Conservation (phyloP, 2,329 filamentous ascomycete genomes). For the Didymellaceae sp. region DNA sequence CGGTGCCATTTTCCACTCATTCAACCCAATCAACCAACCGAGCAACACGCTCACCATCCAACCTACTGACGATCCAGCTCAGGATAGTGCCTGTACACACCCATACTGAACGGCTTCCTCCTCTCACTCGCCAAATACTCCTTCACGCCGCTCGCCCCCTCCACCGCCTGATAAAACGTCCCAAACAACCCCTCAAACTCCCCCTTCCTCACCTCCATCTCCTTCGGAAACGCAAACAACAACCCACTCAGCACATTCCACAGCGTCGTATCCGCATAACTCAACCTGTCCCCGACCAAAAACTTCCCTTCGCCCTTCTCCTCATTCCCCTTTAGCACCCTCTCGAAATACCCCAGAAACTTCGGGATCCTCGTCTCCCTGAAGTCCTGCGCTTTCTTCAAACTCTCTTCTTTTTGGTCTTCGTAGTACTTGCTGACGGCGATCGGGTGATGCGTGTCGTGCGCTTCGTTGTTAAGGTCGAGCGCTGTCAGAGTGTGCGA, state of each 20-base stretch:
- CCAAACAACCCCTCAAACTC: constrained; percentile 68
- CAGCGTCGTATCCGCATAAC: constrained; percentile 75
- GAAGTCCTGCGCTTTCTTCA: constrained; percentile 64
- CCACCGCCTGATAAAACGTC: constrained; percentile 66
- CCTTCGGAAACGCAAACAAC: constrained; percentile 73
- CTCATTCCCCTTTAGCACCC: constrained; percentile 65
- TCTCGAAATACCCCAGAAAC: constrained; percentile 73
- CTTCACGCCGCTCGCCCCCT: constrained; percentile 68
- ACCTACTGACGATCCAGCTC: constrained; percentile 67
- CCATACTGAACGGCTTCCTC: constrained; percentile 65
- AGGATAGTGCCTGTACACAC: constrained; percentile 75
- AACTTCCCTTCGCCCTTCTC: constrained; percentile 65
- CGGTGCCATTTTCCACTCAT: too few relatives aligned
- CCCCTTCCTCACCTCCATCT: constrained; percentile 62
- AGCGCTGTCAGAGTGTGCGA: constrained; percentile 71
- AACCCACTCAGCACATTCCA: constrained; percentile 69
- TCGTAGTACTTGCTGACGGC: constrained; percentile 69
- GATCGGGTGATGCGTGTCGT: constrained; percentile 79
- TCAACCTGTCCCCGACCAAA: constrained; percentile 69
- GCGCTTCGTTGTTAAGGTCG: constrained; percentile 74
- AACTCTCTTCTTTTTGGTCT: constrained; percentile 73
- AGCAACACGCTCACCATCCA: too few relatives aligned
- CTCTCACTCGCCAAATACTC: constrained; percentile 72
- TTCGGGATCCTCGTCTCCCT: constrained; percentile 71
- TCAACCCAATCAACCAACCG: too few relatives aligned